Evolutionary conservation across 176 grass and related monocot species (phyloP), one percentile per base, ranked within the genome.

Genomic region (Oryza rufipogon): DNA sequence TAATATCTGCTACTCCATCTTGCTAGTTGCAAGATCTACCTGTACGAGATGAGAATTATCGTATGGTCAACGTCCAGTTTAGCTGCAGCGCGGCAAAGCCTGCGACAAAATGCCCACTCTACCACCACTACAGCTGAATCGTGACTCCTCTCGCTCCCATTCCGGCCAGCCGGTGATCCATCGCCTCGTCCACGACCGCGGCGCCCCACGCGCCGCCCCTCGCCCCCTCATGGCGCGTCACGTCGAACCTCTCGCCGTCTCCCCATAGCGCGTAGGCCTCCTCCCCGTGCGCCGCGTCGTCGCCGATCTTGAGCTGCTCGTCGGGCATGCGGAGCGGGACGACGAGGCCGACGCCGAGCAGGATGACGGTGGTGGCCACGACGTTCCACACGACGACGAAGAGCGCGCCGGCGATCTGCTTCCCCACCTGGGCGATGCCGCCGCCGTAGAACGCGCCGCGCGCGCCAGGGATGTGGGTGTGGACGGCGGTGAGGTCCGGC

Each of bases 251-350:
- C 84, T 95, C 93, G 3, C 90, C 87, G 65, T 95, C 90, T 2
- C 93, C 90, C 90, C 90, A 94, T 38, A 94, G 82, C 25, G 90
- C 92, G 65, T 95, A 95, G 0, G 93, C 93, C 88, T 93, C 91
- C 77, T 96, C 93, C 26, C 93, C 93, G 64, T 96, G 93, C 2
- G 83, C 85, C 0, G 91, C 91, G 76, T 93, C 93, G 64, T 96
- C 91, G 32, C 93, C 93, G 45, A 96, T 80, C 78, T 76, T 87
- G 48, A 95, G 88, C 76, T 96, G 73, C 11, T 93, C 88, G 8
- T 96, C 91, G 16, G 90, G 44, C 91, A 96, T 93, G 73, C 88
- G 86, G 3, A 96, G 88, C 20, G 84, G 93, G 48, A 96, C 77
- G 84, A 93, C 86, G 49, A 89, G 66, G 30, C 70, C 80, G 14